Base-by-base conservation (phyloP, 768 basidiomycete genomes). In the Agrocybe pediades region DNA sequence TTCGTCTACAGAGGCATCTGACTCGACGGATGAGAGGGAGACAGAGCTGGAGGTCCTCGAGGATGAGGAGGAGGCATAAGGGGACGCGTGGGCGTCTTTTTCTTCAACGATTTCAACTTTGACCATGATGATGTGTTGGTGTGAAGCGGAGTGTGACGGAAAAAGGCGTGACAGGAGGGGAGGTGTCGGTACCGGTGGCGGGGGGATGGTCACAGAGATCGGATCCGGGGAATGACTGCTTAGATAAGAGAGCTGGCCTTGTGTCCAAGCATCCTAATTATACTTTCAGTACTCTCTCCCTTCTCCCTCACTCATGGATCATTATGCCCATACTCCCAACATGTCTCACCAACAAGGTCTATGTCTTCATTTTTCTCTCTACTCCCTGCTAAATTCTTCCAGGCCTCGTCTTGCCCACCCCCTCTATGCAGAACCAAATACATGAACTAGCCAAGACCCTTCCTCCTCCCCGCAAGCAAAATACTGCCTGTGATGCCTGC, bases 401-500 rank as follows among this genome's bases (percentile, higher is more conserved):
- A 87, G 87, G 80, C 61, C 81, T 87, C 61, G 73, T 78, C 48
- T 77, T 89, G 47, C 82, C 88, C 19, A 82, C 79, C 7, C 82
- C 80, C 54, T 79, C 84, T 41, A 80, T 89, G 62, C 90, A 92
- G 75, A 89, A 84, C 62, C 88, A 91, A 70, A 87, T 90, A 49
- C 87, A 90, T 63, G 89, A 92, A 64, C 80, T 89, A 30, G 86
- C 87, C 49, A 89, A 88, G 74, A 82, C 86, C 0, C 79, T 90
- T 0, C 88, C 91, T 1, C 88, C 90, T n/a, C 89, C 91, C 6
- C 77, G 93, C 53, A 93, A 92, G 68, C 93, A 95, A 73, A 95
- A 95, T 67, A 90, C 92, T 19, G 93, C 94, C 23, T 95, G 93
- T 71, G 93, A 95, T 75, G 89, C 89, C 48, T 95, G 93, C 84